Conservation (phyloP, 352 stramenopile genomes). For the Plasmopara viticola region DNA sequence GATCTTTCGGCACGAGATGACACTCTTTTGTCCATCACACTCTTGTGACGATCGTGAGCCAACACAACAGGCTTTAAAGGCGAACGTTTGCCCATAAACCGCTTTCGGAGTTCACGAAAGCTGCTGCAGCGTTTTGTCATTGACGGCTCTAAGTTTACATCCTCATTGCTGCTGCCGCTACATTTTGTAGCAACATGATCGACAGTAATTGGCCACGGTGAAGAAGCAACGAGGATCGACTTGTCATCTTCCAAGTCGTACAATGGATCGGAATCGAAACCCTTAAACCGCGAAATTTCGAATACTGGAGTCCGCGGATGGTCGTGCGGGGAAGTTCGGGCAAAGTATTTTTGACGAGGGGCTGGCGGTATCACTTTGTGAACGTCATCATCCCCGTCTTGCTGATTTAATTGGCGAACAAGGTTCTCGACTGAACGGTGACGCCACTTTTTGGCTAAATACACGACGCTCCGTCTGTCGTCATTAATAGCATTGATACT, state of each 20-base stretch:
- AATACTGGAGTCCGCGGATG: too few relatives aligned
- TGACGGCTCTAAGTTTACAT: conserved; percentile 1
- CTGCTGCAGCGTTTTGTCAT: conserved; percentile 13
- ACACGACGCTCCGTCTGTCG: conserved; percentile 69
- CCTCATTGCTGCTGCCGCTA: conserved; percentile 11
- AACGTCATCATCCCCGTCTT: conserved; percentile 5
- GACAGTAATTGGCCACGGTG: conserved; percentile 30
- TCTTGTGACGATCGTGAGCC: conserved; percentile 23
- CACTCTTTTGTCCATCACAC: conserved; percentile 12
- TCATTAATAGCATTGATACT: conserved; percentile 64
- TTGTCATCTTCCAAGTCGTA: too few relatives aligned
- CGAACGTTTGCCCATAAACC: conserved; percentile 22
- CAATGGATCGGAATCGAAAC: too few relatives aligned
- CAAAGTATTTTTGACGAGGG: conserved; percentile 9
- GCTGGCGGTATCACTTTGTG: conserved; percentile 11
- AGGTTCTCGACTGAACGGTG: conserved; percentile 52
- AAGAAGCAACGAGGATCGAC: too few relatives aligned
- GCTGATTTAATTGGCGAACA: conserved; percentile 41
- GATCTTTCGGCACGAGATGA: too few relatives aligned
- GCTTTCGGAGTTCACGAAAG: conserved; percentile 23
- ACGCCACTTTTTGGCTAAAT: conserved; percentile 70
- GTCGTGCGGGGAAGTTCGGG: background rate
- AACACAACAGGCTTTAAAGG: conserved; percentile 24
- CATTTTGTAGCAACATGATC: conserved; percentile 3
- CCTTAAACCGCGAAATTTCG: too few relatives aligned